phyloP scores from a whole-genome alignment of 495 filamentous ascomycete species.

The Melanomma pulvis-pyrius region DNA sequence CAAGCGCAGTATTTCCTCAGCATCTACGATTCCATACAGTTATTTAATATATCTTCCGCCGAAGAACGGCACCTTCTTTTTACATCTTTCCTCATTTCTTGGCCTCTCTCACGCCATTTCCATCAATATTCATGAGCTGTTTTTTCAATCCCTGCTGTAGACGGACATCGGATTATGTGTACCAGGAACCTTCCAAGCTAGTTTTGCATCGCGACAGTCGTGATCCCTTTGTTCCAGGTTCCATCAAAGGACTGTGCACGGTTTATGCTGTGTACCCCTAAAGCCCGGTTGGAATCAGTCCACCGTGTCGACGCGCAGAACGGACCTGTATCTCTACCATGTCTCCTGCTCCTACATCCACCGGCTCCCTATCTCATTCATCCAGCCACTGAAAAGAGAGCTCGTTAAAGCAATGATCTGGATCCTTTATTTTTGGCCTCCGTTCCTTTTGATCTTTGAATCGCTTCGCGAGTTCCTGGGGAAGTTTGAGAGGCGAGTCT shows the following conservation, averaged over 20 bases:
- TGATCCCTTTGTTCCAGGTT: slow-evolving; percentile 4
- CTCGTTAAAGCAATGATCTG: not conserved
- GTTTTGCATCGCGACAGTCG: not conserved
- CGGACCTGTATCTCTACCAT: not conserved
- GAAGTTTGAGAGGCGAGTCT: not conserved
- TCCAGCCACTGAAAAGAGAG: slow-evolving; percentile 6
- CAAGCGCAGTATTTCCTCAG: not conserved
- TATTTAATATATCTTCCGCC: not conserved
- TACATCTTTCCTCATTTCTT: not conserved
- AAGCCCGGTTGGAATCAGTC: not conserved
- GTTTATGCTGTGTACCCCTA: not conserved
- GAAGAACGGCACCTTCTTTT: not conserved
- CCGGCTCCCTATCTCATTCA: slow-evolving; percentile 5
- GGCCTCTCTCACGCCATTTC: slow-evolving; percentile 4
- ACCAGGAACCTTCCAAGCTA: not conserved
- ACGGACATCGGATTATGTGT: not conserved
- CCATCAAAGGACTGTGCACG: not conserved
- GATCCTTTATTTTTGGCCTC: not conserved
- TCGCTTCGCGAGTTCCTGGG: not conserved
- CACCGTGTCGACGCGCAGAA: not conserved
- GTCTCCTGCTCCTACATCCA: slow-evolving; percentile 2
- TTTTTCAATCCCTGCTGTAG: not conserved
- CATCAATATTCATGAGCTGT: not conserved
- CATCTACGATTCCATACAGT: not conserved
- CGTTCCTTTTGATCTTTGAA: slow-evolving; percentile 2